Conservation (phyloP, 768 basidiomycete species). For the Hericium rajendrae region DNA sequence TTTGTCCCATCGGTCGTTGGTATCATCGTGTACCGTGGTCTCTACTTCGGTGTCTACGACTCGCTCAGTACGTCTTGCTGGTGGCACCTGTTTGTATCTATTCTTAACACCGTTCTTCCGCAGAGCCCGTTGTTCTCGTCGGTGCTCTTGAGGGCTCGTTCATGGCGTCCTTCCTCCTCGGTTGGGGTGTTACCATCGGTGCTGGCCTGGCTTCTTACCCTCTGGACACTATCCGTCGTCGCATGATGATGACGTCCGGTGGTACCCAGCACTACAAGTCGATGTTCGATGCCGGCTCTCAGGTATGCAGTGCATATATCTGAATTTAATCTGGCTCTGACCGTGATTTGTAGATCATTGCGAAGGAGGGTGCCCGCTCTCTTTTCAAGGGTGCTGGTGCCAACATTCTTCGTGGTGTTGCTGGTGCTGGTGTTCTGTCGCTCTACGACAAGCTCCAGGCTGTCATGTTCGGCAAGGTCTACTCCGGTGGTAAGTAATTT, state of each 20-base stretch:
- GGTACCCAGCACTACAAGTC: slow-evolving; percentile 95
- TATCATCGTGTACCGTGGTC: slow-evolving; percentile 99
- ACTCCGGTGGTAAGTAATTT: slow-evolving; percentile 77
- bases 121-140: slow-evolving; percentile 95
- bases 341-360: slow-evolving; percentile 45
- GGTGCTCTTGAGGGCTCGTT: slow-evolving; percentile 94
- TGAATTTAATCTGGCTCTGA: neutral
- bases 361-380: slow-evolving; percentile 91
- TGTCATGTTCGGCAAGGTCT: slow-evolving; percentile 97
- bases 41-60: slow-evolving; percentile 97
- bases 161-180: slow-evolving; percentile 93
- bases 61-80: slow-evolving; percentile 61
- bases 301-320: slow-evolving; percentile 21
- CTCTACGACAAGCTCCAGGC: slow-evolving; percentile 98
- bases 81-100: neutral
- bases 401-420: slow-evolving; percentile 91
- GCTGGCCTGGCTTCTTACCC: slow-evolving; percentile 98
- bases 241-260: slow-evolving; percentile 99
- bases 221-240: slow-evolving; percentile 94
- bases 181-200: slow-evolving; percentile 99
- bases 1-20: slow-evolving; percentile 99
- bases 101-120: slow-evolving; percentile 13
- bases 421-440: slow-evolving; percentile 98
- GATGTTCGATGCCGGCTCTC: slow-evolving; percentile 93
- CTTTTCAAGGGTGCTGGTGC: slow-evolving; percentile 99